Percentiles rank a stretch among this genome's conserved stretches.
Evolutionary conservation across 768 basidiomycete genomes (phyloP).

Genomic region (Termitomyces sp.): DNA sequence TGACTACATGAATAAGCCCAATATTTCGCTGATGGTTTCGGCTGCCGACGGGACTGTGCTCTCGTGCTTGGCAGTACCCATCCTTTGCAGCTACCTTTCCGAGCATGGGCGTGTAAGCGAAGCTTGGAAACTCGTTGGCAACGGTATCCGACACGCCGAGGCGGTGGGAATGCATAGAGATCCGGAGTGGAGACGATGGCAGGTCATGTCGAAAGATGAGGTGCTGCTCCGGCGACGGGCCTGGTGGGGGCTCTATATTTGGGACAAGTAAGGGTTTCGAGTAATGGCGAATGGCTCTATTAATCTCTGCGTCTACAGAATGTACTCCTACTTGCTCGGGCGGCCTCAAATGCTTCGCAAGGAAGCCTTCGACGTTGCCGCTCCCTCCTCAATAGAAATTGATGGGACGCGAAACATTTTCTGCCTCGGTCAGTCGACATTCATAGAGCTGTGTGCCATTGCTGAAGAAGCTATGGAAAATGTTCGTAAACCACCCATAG

Average conservation of each 20-base stretch:
- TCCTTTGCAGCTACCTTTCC: conserved; percentile 45
- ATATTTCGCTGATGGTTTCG: conserved; percentile 33
- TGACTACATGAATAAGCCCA: conserved; percentile 36
- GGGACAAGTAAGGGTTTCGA: conserved; percentile 37
- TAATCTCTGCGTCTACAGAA: conserved; percentile 25
- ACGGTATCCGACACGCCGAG: conserved; percentile 37
- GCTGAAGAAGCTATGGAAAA: conserved; percentile 41
- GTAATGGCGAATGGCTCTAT: conserved; percentile 4
- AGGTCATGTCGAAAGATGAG: conserved; percentile 44
- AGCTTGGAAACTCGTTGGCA: conserved; percentile 46
- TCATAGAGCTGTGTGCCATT: conserved; percentile 38
- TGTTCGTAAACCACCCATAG: conserved; percentile 23
- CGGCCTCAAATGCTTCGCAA: conserved; percentile 42
- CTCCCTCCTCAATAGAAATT: conserved; percentile 26
- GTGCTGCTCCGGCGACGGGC: conserved; percentile 37
- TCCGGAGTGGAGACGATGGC: conserved; percentile 39
- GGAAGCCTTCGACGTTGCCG: conserved; percentile 36
- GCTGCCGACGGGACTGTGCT: conserved; percentile 47
- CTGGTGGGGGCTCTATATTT: conserved; percentile 43
- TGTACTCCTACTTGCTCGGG: conserved; percentile 44
- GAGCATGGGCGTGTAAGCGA: conserved; percentile 49
- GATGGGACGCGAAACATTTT: conserved; percentile 34
- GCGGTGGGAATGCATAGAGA: conserved; percentile 45
- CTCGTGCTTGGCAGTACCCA: conserved; percentile 43
- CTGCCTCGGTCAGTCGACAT: conserved; percentile 34